Percentiles rank a stretch among this genome's conserved stretches.
Conservation (phyloP, 371 early-diverging fungal genomes). For the Capniomyces stellatus region DNA sequence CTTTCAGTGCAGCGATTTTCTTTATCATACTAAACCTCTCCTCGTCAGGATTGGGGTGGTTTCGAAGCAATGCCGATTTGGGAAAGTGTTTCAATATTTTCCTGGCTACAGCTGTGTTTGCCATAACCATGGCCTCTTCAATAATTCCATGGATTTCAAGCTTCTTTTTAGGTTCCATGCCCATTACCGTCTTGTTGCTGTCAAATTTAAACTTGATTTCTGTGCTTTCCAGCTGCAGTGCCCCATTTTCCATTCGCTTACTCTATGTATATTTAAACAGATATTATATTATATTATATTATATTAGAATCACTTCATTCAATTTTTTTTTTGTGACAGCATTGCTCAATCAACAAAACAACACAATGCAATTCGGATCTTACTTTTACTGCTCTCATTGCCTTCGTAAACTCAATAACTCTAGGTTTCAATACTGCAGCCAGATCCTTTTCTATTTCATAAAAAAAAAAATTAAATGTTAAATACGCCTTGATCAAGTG, state of each 20-base stretch:
- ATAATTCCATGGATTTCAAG: conserved; percentile 86
- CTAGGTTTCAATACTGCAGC: conserved; percentile 29
- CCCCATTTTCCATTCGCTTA: conserved; percentile 39
- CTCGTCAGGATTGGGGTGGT: conserved; percentile 51
- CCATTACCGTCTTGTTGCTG: conserved; percentile 36
- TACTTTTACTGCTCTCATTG: conserved; percentile 30
- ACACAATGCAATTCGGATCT: too few species aligned
- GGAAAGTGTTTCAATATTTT: conserved; percentile 61
- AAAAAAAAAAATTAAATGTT: background rate
- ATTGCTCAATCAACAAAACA: too few species aligned
- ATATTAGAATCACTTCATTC: too few species aligned
- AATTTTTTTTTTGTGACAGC: too few species aligned
- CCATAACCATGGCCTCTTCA: conserved; percentile 98
- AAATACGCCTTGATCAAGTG: conserved; percentile 1
- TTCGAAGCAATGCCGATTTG: conserved; percentile 72
- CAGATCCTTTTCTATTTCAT: conserved; percentile 20
- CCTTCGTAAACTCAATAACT: conserved; percentile 31
- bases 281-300: too few species aligned
- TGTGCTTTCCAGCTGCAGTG: conserved; percentile 48
- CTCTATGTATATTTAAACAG: too few species aligned
- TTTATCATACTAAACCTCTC: conserved; percentile 48
- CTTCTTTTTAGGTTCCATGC: conserved; percentile 54
- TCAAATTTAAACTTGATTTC: conserved; percentile 56
- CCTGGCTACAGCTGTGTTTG: conserved; percentile 84
- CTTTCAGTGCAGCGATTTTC: conserved; percentile 29